Conservation (phyloP, 768 basidiomycete species). For the Lanmaoa rubissima region DNA sequence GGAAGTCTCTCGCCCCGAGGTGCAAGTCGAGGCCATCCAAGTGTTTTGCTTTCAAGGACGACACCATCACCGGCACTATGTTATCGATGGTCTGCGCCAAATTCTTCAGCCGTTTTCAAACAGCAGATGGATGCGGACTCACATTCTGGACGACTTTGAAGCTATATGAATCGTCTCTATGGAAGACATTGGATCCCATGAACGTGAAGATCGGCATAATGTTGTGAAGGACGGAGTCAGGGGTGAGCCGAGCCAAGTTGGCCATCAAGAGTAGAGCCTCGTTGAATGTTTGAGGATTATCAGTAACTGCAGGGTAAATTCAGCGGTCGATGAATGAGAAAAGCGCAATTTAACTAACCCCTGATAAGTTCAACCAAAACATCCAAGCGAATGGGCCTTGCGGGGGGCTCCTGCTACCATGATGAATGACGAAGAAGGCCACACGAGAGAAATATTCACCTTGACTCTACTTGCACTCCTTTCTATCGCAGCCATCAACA, state of each 20-base stretch:
- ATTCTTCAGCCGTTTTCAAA: neutral
- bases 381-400: slow-evolving; percentile 71
- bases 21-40: slow-evolving; percentile 57
- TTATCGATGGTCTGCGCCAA: slow-evolving; percentile 76
- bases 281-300: slow-evolving; percentile 93
- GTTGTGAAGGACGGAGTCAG: slow-evolving; percentile 89
- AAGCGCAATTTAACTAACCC: slow-evolving; percentile 39
- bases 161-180: slow-evolving; percentile 93
- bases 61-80: slow-evolving; percentile 91
- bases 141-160: slow-evolving; percentile 95
- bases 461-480: slow-evolving; percentile 54
- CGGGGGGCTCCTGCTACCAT: slow-evolving; percentile 47
- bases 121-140: slow-evolving; percentile 1
- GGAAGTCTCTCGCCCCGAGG: slow-evolving; percentile 71
- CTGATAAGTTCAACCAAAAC: slow-evolving; percentile 86
- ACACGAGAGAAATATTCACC: slow-evolving; percentile 37
- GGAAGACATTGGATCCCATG: slow-evolving; percentile 98
- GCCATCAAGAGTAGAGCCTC: slow-evolving; percentile 89
- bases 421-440: neutral
- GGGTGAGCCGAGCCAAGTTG: slow-evolving; percentile 75
- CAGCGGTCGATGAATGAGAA: neutral
- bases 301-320: slow-evolving; percentile 54
- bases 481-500: slow-evolving; percentile 80
- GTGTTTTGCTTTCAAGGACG: slow-evolving; percentile 65
- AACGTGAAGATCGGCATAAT: slow-evolving; percentile 99